A percentile compares a stretch with the other conserved stretches of the same genome.
phyloP scores from a whole-genome alignment of 768 basidiomycete species.

The Panaeolus papilionaceus region DNA sequence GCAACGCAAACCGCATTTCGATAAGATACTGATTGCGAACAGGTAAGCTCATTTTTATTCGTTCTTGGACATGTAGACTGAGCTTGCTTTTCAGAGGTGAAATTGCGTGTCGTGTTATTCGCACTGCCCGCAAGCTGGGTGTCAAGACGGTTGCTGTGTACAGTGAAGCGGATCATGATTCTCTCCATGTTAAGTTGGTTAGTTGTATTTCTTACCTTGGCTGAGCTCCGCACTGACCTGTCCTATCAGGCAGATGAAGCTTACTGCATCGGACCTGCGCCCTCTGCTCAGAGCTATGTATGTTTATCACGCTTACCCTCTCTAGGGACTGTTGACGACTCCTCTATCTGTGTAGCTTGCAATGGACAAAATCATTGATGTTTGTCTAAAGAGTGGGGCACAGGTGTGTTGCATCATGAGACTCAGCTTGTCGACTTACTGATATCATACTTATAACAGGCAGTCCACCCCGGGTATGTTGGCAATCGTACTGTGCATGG shows the following conservation, averaged over 20 bases:
- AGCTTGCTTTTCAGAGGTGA: conserved; percentile 68
- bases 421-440: neutral
- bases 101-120: conserved; percentile 94
- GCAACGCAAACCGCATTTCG: conserved; percentile 61
- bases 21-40: conserved; percentile 93
- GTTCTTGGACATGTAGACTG: conserved; percentile 1
- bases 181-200: conserved; percentile 85
- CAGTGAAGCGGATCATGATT: conserved; percentile 82
- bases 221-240: conserved; percentile 9
- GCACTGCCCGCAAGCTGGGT: conserved; percentile 86
- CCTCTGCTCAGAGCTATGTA: conserved; percentile 89
- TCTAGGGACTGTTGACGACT: conserved; percentile 11
- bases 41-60: conserved; percentile 49
- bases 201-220: conserved; percentile 21
- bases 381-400: conserved; percentile 82
- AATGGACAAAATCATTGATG: conserved; percentile 88
- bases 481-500: conserved; percentile 2
- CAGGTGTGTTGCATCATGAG: conserved; percentile 58
- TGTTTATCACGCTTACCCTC: conserved; percentile 35
- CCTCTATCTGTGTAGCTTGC: conserved; percentile 57
- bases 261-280: conserved; percentile 93
- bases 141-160: conserved; percentile 94
- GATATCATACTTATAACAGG: conserved; percentile 47
- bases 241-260: conserved; percentile 79
- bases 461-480: conserved; percentile 87